phyloP scores from a whole-genome alignment of 495 filamentous ascomycete species.

The Niebla homalea region DNA sequence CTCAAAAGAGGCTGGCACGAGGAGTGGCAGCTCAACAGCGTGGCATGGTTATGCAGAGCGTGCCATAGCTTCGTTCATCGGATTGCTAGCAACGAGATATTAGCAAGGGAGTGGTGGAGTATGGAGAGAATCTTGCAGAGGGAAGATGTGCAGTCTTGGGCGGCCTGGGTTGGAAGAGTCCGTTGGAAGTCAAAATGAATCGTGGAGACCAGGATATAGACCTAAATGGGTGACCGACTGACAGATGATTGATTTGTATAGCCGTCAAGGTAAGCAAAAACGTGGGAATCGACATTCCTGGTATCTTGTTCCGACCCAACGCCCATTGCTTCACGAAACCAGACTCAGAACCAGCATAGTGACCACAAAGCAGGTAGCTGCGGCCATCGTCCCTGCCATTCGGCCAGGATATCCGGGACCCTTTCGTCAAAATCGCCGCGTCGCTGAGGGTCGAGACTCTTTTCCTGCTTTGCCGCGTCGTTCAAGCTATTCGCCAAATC shows the following conservation, averaged over 20 bases:
- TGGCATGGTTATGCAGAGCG: conserved; percentile 80
- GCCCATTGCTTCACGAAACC: neutral
- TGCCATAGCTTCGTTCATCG: conserved; percentile 80
- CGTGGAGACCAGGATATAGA: neutral
- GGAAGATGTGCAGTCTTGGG: conserved; percentile 62
- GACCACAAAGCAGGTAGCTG: conserved; percentile 87
- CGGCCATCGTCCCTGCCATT: conserved; percentile 94
- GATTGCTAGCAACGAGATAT: conserved; percentile 62
- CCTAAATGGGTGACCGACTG: neutral
- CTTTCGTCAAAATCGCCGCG: conserved; percentile 76
- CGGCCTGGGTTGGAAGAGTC: conserved; percentile 49
- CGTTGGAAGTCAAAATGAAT: conserved; percentile 47
- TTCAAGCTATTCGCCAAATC: conserved; percentile 84
- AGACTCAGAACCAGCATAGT: conserved; percentile 75
- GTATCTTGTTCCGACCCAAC: neutral
- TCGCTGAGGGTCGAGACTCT: conserved; percentile 50
- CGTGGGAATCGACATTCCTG: neutral
- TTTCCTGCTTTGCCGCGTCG: conserved; percentile 65
- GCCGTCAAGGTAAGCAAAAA: neutral
- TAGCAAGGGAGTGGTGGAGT: conserved; percentile 61
- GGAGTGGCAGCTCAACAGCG: conserved; percentile 59
- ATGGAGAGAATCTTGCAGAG: conserved; percentile 54
- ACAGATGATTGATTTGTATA: neutral
- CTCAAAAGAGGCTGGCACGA: conserved; percentile 71
- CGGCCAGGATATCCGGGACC: conserved; percentile 85